Evolutionary conservation across 2,329 filamentous ascomycete species (phyloP), one percentile per base, ranked within the genome.

Genomic region (Fusarium redolens): DNA sequence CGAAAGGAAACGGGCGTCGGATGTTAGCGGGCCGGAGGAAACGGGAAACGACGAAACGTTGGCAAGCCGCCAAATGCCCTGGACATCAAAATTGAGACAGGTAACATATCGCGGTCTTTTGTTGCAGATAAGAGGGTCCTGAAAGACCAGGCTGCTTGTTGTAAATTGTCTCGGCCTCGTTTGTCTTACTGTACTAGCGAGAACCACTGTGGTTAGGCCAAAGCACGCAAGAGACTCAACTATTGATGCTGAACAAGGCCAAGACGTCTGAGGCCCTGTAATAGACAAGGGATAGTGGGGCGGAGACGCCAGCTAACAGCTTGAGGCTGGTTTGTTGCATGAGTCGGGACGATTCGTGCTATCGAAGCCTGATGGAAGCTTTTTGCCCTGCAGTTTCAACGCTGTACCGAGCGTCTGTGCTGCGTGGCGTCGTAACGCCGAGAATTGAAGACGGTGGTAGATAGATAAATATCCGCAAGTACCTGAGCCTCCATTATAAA

Each of bases 311-410:
- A 72, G 56, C 38, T 48, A 45, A 71, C 61, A 37, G 64, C 57
- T 65, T 74, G 64, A 71, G 71, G 71, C 69, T 77, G 47, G 68
- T 62, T 71, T 63, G 48, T 68, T 69, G 70, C 72, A 71, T 63
- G 61, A 68, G 67, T 65, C 65, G 65, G 67, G 66, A 73, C 68
- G 73, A 77, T 75, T 78, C 74, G 75, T 75, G 73, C 57, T 75
- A 76, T 78, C 73, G 76, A 78, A 78, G 75, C 75, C 65, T 64
- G 62, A 77, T 78, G 61, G 76, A 78, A 78, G 76, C 75, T 77
- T 77, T 68, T 72, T 74, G 61, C 61, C 61, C 68, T 65, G 67
- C 56, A 69, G 58, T 58, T 70, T 52, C 43, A 64, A 59, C 57
- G 66, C 48, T 72, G 71, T 54, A 45, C 71, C 63, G 71, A 65